These are phyloP conservation scores for Pythium sukuiense DNA, from an alignment of 352 stramenopile genomes.

Conservation along the genomic window DNA sequence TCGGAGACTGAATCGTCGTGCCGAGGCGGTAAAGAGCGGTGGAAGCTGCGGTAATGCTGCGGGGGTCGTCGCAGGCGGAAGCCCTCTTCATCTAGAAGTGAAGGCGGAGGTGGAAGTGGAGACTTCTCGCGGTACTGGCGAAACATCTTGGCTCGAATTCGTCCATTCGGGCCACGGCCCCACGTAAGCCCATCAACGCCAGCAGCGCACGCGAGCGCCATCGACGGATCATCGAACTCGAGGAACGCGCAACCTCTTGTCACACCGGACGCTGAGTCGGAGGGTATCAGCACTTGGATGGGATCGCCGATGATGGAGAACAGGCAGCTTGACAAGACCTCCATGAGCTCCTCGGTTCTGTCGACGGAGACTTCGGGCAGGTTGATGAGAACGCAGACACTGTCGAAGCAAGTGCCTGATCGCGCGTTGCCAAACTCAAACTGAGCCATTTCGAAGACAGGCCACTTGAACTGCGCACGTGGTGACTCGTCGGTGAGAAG, in stretches of 20 bases:
- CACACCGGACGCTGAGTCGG: conserved; percentile 47
- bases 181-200: conserved; percentile 75
- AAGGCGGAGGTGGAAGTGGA: conserved; percentile 10
- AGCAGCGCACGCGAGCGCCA: conserved; percentile 52
- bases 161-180: conserved; percentile 57
- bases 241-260: conserved; percentile 84
- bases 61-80: neutral
- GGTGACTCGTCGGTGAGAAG: conserved; percentile 1
- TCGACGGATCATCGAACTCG: conserved; percentile 72
- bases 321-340: conserved; percentile 69
- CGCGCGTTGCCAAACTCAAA: conserved; percentile 87
- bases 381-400: conserved; percentile 83
- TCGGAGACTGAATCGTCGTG: conserved; percentile 14
- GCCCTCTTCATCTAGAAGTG: neutral
- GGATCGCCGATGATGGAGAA: conserved; percentile 82
- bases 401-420: conserved; percentile 75
- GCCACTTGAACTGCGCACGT: conserved; percentile 60
- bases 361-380: conserved; percentile 76
- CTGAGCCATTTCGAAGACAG: conserved; percentile 88
- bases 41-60: conserved; percentile 5
- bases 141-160: conserved; percentile 75
- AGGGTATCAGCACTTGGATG: conserved; percentile 83
- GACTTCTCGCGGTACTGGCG: conserved; percentile 80
- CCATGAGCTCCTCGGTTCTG: conserved; percentile 71
- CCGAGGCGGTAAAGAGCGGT: neutral